Evolutionary conservation across 257 asterid species (phyloP), one percentile per base, ranked within the genome.

Genomic region (Galeopsis tetrahit): DNA sequence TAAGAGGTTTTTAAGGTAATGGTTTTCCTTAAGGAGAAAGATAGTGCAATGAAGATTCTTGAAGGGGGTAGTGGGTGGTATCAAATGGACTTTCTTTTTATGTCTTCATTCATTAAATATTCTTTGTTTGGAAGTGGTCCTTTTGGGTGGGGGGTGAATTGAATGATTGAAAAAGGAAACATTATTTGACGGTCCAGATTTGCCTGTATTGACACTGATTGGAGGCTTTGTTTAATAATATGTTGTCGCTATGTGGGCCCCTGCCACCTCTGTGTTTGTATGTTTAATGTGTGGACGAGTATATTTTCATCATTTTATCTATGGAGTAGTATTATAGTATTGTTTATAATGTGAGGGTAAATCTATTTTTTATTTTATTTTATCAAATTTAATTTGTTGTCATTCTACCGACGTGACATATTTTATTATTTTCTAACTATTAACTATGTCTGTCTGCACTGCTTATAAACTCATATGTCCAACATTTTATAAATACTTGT

Each of bases 11-110:
- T 79, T 78, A 81, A 77, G 83, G 82, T 81, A 48, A 57, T 73
- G 34, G 49, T 59, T 74, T 84, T 74, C 85, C 84, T n/a, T 68
- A 79, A 73, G 69, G 44, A 84, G 85, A 80, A 86, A 71, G 76
- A 9, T 32, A 35, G 77, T 64, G 70, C 79, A 70, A 60, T 61
- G 56, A 58, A 80, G 78, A 80, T 78, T 78, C 83, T 75, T 68
- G 42, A 49, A 7, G 52, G 34, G 11, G 21, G 59, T 34, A 43
- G 33, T 32, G 6, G 66, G 67, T 38, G 65, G 11, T 32, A 1
- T 48, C 76, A 71, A 34, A 57, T 65, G 77, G 38, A 53, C 75
- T 71, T 78, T 77, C 71, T 55, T 62, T 43, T 57, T 63, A 7
- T 28, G 43, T 28, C 40, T 56, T 56, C 39, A 56, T 75, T 53